Percentiles rank a stretch among this genome's conserved stretches.
These are phyloP conservation scores for Candida ulmi DNA, from an alignment of 805 yeast genomes.

Conservation along the genomic window DNA sequence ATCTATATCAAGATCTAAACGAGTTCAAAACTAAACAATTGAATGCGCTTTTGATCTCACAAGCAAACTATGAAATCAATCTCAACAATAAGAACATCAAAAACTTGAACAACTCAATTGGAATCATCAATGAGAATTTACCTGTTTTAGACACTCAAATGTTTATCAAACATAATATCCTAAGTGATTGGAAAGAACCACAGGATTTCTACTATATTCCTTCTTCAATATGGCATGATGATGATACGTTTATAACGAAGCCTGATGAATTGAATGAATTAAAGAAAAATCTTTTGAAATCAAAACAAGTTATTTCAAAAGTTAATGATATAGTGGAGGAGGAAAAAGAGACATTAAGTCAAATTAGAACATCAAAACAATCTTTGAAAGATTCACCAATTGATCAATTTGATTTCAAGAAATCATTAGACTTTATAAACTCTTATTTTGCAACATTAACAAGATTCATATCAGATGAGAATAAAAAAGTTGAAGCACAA, in stretches of 20 bases:
- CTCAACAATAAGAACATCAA: conserved; percentile 37
- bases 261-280: conserved; percentile 50
- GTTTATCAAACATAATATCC: conserved; percentile 83
- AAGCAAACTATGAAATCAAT: conserved; percentile 55
- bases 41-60: conserved; percentile 60
- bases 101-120: conserved; percentile 44
- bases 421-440: conserved; percentile 37
- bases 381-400: conserved; percentile 36
- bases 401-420: conserved; percentile 39
- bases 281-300: conserved; percentile 42
- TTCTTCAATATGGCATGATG: conserved; percentile 95
- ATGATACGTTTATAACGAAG: conserved; percentile 61
- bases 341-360: conserved; percentile 26
- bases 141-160: conserved; percentile 78
- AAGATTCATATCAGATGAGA: conserved; percentile 68
- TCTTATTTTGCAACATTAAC: conserved; percentile 49
- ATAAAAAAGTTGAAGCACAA: conserved; percentile 65
- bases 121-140: conserved; percentile 60
- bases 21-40: conserved; percentile 70
- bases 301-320: conserved; percentile 26
- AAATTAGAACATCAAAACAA: conserved; percentile 25
- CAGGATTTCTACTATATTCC: conserved; percentile 81
- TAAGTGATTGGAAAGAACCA: conserved; percentile 75
- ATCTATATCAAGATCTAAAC: conserved; percentile 76
- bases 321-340: conserved; percentile 25